phyloP scores from a whole-genome alignment of 2,329 filamentous ascomycete genomes.

The Simplicillium aogashimaense region DNA sequence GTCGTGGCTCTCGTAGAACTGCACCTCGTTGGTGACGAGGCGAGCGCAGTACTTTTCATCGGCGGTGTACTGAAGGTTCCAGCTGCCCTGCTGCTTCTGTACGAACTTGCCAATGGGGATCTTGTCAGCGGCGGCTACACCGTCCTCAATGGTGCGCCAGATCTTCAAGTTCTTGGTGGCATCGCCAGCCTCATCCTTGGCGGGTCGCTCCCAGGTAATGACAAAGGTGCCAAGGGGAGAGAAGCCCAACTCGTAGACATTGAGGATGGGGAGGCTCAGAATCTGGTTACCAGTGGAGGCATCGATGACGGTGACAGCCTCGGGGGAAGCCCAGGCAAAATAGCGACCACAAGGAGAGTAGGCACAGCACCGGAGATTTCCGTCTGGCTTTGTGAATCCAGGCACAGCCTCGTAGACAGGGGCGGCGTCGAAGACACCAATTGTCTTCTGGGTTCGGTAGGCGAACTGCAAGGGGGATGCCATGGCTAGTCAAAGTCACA shows the following conservation, averaged over 20 bases:
- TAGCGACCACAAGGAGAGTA: conserved; percentile 96
- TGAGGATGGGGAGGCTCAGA: conserved; percentile 64
- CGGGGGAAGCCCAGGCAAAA: conserved; percentile 87
- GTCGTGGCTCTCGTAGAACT: conserved; percentile 88
- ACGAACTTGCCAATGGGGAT: conserved; percentile 81
- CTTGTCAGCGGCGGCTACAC: conserved; percentile 52
- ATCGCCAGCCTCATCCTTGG: conserved; percentile 88
- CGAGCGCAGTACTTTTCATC: conserved; percentile 93
- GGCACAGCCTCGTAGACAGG: conserved; percentile 78
- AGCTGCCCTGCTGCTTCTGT: conserved; percentile 89
- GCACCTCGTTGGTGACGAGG: conserved; percentile 91
- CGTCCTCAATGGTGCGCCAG: conserved; percentile 74
- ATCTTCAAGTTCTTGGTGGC: conserved; percentile 95
- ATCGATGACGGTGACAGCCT: conserved; percentile 79
- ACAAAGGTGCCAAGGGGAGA: conserved; percentile 86
- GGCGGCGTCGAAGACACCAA: conserved; percentile 86
- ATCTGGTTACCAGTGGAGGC: conserved; percentile 65
- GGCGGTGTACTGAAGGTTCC: conserved; percentile 93
- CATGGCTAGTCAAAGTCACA: conserved; percentile 94
- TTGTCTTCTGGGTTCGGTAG: conserved; percentile 93
- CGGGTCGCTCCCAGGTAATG: conserved; percentile 91
- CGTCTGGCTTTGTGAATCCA: conserved; percentile 80
- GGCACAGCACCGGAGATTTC: conserved; percentile 85
- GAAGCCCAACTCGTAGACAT: conserved; percentile 91
- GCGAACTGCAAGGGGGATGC: conserved; percentile 88